These are phyloP conservation scores for Leishmania martiniquensis DNA, from an alignment of 208 protist species.

Conservation along the genomic window DNA sequence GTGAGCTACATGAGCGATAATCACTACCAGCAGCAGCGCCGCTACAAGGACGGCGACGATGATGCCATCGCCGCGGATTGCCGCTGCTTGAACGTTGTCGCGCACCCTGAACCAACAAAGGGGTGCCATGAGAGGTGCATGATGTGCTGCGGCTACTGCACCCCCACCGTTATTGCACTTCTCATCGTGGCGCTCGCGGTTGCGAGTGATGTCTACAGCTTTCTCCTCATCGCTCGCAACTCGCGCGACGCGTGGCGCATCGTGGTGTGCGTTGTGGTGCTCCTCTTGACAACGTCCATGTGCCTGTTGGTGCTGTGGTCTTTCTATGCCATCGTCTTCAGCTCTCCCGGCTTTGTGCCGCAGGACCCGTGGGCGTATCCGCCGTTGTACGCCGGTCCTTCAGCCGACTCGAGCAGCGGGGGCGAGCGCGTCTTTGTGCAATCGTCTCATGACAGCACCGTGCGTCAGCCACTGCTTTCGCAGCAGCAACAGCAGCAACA, in stretches of 20 bases:
- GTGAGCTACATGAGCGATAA: background rate
- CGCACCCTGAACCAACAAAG: constrained; percentile 32
- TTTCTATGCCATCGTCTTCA: constrained; percentile 55
- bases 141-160: constrained; percentile 59
- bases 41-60: background rate
- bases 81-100: constrained; percentile 35
- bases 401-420: background rate
- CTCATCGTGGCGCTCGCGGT: constrained; percentile 43
- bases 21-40: too few species aligned
- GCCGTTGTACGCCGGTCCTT: constrained; percentile 30
- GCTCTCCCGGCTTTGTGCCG: constrained; percentile 61
- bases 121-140: constrained; percentile 32
- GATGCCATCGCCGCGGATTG: background rate
- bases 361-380: constrained; percentile 46
- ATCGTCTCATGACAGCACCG: background rate
- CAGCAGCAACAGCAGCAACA: background rate
- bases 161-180: constrained; percentile 35
- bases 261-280: constrained; percentile 39
- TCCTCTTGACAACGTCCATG: constrained; percentile 34
- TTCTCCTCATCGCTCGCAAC: constrained; percentile 34
- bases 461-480: background rate
- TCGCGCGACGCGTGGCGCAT: constrained; percentile 41
- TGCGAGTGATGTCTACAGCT: constrained; percentile 40
- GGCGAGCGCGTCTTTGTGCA: background rate
- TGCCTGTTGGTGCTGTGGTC: constrained; percentile 34